These are phyloP conservation scores for Pseudozyma pruni DNA, from an alignment of 1,284 basidiomycete species.

Conservation along the genomic window DNA sequence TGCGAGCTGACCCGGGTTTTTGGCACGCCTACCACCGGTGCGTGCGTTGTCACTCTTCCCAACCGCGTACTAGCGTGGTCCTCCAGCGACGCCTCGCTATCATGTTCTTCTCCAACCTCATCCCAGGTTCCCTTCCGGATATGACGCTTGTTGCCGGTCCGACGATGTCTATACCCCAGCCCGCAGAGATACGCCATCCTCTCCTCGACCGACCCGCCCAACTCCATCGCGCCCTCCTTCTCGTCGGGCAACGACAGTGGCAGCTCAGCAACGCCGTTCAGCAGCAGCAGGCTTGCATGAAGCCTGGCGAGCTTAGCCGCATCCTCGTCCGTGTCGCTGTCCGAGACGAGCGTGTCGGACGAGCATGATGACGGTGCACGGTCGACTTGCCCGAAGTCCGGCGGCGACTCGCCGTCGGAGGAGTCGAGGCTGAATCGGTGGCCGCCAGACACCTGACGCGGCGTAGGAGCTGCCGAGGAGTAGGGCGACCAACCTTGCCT, in stretches of 20 bases:
- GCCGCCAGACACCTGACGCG: conserved; percentile 13
- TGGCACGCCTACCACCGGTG: neutral
- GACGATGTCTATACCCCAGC: conserved; percentile 27
- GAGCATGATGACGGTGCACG: no score
- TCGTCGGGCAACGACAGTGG: conserved; percentile 18
- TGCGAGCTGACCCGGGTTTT: conserved; percentile 11
- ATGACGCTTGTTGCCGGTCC: neutral
- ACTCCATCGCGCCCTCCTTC: neutral
- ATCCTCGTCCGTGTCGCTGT: conserved; percentile 16
- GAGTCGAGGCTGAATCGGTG: conserved; percentile 1
- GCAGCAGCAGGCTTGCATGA: conserved; percentile 29
- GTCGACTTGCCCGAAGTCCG: no score
- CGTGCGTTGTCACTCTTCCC: conserved; percentile 10
- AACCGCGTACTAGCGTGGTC: no score
- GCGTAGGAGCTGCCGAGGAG: conserved; percentile 28
- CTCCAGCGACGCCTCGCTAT: neutral
- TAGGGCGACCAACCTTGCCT: conserved; percentile 37
- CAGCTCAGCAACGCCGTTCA: conserved; percentile 18
- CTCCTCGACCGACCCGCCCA: conserved; percentile 24
- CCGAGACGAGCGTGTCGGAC: conserved; percentile 22
- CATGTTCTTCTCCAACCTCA: neutral
- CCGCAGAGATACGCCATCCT: conserved; percentile 48
- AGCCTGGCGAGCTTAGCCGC: conserved; percentile 38
- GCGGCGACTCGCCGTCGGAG: no score
- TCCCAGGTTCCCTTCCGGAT: conserved; percentile 8